phyloP scores from a whole-genome alignment of 495 filamentous ascomycete genomes.

The Tetracladium setigerum region DNA sequence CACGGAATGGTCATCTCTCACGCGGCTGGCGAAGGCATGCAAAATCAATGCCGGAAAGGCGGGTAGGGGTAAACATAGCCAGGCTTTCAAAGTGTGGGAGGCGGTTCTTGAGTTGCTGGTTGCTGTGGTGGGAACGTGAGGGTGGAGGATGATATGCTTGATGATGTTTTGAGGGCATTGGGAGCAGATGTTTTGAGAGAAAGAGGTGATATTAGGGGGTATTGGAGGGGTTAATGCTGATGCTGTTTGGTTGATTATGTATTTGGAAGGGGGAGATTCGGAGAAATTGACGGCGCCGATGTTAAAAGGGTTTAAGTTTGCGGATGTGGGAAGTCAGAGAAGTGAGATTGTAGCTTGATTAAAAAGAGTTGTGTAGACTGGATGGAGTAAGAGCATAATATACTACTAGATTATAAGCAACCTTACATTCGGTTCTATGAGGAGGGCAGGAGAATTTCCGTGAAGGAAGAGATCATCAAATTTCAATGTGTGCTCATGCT shows the following conservation, averaged over 20 bases:
- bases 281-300: conserved; percentile 25
- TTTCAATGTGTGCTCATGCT: too few relatives aligned
- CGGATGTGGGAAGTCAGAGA: not conserved
- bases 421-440: too few relatives aligned
- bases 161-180: conserved; percentile 57
- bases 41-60: conserved; percentile 20
- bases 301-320: conserved; percentile 29
- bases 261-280: conserved; percentile 28
- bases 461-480: too few relatives aligned
- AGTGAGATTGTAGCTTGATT: too few relatives aligned
- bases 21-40: conserved; percentile 24
- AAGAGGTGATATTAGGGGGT: conserved; percentile 41
- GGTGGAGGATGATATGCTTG: conserved; percentile 56
- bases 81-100: conserved; percentile 51
- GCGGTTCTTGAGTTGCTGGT: conserved; percentile 45
- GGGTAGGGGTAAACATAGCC: conserved; percentile 41
- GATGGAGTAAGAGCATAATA: too few relatives aligned
- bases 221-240: conserved; percentile 57
- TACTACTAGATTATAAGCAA: too few relatives aligned
- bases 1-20: conserved; percentile 56
- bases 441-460: too few relatives aligned
- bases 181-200: conserved; percentile 38
- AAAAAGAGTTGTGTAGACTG: too few relatives aligned
- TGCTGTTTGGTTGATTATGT: conserved; percentile 59
- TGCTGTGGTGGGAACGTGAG: conserved; percentile 46